Evolutionary conservation across 345 rosid genomes (phyloP).

Genomic region (Eutrema yunnanense): DNA sequence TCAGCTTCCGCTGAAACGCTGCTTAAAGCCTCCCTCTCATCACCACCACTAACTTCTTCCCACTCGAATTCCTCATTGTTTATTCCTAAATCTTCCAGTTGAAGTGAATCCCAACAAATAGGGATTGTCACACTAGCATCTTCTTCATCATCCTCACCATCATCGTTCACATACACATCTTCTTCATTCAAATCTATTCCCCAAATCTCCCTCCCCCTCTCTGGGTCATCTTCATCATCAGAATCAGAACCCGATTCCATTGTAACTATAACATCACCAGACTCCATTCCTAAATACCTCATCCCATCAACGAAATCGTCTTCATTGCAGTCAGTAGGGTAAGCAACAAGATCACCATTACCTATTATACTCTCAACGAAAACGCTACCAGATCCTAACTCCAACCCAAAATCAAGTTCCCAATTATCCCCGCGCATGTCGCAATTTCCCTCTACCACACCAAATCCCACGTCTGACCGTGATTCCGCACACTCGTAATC

Average conservation of each 20-base stretch:
- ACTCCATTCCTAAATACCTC: conserved; percentile 36
- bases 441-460: conserved; percentile 35
- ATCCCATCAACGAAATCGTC: conserved; percentile 49
- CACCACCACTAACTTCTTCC: conserved; percentile 81
- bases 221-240: conserved; percentile 35
- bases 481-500: conserved; percentile 6
- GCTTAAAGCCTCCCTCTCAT: conserved; percentile 61
- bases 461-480: conserved; percentile 30
- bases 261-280: conserved; percentile 32
- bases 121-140: conserved; percentile 45
- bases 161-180: conserved; percentile 34
- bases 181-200: conserved; percentile 32
- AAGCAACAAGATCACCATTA: conserved; percentile 24
- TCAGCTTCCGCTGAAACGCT: conserved; percentile 54
- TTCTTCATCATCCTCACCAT: conserved; percentile 34
- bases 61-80: conserved; percentile 75
- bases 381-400: conserved; percentile 43
- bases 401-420: conserved; percentile 45
- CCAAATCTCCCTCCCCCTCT: conserved; percentile 28
- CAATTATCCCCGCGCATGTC: conserved; percentile 31
- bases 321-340: conserved; percentile 6
- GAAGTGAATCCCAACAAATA: conserved; percentile 74
- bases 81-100: conserved; percentile 54
- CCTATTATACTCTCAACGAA: conserved; percentile 21
- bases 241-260: conserved; percentile 45